Evolutionary conservation across 2,329 filamentous ascomycete genomes (phyloP), one percentile per base, ranked within the genome.

Genomic region (Venturia effusa): DNA sequence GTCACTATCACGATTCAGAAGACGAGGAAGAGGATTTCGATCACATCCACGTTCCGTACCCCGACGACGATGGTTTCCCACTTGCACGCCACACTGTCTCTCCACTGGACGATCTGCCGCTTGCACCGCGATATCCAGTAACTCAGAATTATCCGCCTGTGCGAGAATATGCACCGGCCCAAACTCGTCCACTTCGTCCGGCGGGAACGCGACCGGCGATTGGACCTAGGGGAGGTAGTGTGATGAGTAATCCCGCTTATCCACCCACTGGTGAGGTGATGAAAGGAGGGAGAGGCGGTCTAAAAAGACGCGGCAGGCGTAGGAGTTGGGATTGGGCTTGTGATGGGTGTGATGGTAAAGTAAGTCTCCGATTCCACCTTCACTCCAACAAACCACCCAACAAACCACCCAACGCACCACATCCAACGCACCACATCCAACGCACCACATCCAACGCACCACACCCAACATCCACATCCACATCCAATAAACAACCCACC

Each of bases 301-400:
- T 27, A 22, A 61, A 41, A 41, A 22, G 37, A 30, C 3, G 34
- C 19, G 34, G 41, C 4, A 37, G 41, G 19, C 27, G 59, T 6
- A 41, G 34, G n/a, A 41, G 59, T 40, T 61, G 59, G 41, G 59
- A 61, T 27, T 61, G 37, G 41, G n/a, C 24, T 41, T 40, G 37
- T 41, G 59, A 41, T 27, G 59, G 51, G 5, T 57, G 51, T n/a
- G 15, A 34, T 34, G 51, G 51, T 13, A 57, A 57, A 13, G 51
- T 61, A 27, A 45, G 41, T 61, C 34, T 17, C 8, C 3, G 1
- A 27, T 13, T 59, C 55, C 1, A 17, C 11, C 3, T 61, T 1
- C 13, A 27, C 22, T n/a, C n/a, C n/a, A n/a, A n/a, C n/a, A n/a
- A n/a, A n/a, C n/a, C n/a, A n/a, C n/a, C n/a, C n/a, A n/a, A n/a